Percentiles rank a stretch among this genome's conserved stretches.
Conservation (phyloP, 129 eudicot species). For the Artemisia tridentata region DNA sequence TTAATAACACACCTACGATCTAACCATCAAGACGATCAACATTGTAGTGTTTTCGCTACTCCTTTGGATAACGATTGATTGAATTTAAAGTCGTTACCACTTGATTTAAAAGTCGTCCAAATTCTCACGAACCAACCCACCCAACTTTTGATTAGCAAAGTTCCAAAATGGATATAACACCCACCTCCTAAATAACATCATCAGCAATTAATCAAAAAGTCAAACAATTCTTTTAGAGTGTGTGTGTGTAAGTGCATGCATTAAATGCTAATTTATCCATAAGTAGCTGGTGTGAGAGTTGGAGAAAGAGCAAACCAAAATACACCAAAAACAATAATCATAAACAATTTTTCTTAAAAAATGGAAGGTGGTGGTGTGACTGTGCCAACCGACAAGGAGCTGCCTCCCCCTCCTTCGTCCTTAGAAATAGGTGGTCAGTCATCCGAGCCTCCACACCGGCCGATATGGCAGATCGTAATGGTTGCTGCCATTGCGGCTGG, state of each 20-base stretch:
- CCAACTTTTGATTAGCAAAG: too few relatives aligned
- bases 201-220: too few relatives aligned
- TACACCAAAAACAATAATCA: background rate
- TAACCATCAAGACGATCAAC: too few relatives aligned
- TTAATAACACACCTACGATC: too few relatives aligned
- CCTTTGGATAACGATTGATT: too few relatives aligned
- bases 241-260: background rate
- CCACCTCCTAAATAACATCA: too few relatives aligned
- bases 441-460: slow-evolving; percentile 16
- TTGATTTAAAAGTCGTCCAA: too few relatives aligned
- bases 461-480: slow-evolving; percentile 45
- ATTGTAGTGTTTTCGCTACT: too few relatives aligned
- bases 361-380: slow-evolving; percentile 7
- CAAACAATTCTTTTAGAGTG: too few relatives aligned
- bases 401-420: slow-evolving; percentile 7
- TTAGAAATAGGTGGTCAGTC: slow-evolving; percentile 1
- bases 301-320: background rate
- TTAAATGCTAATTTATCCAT: background rate
- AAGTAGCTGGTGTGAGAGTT: background rate
- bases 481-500: slow-evolving; percentile 94
- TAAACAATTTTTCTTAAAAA: background rate
- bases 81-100: too few relatives aligned
- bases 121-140: too few relatives aligned
- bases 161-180: too few relatives aligned
- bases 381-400: slow-evolving; percentile 15